phyloP scores from a whole-genome alignment of 805 yeast genomes.

The Candida golubevii region DNA sequence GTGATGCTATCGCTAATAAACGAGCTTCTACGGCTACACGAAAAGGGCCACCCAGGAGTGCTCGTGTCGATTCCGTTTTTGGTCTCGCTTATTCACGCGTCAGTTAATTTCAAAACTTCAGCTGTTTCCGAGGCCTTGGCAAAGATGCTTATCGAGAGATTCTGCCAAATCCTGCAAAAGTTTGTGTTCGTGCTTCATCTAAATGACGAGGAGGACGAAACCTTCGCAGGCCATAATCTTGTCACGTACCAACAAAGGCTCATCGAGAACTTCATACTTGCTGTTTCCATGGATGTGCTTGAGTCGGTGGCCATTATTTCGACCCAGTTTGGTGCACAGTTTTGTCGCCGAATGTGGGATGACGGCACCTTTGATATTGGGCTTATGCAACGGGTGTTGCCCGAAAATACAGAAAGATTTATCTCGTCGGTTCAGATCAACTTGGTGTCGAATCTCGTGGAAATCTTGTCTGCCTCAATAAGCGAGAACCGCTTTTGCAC shows the following conservation, averaged over 20 bases:
- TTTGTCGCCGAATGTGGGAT: constrained; percentile 20
- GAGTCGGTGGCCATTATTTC: constrained; percentile 40
- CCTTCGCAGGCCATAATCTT: constrained; percentile 25
- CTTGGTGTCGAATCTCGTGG: constrained; percentile 49
- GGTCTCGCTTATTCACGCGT: constrained; percentile 51
- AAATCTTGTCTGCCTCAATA: constrained; percentile 45
- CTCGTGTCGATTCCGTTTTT: constrained; percentile 55
- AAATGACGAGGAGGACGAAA: constrained; percentile 23
- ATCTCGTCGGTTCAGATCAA: constrained; percentile 40
- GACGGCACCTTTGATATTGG: constrained; percentile 28
- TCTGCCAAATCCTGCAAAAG: constrained; percentile 17
- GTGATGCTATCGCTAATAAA: constrained; percentile 23
- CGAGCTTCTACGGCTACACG: constrained; percentile 23
- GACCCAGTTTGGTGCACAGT: constrained; percentile 21
- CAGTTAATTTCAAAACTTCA: constrained; percentile 56
- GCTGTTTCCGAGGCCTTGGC: constrained; percentile 45
- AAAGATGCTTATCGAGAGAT: constrained; percentile 11
- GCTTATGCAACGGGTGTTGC: constrained; percentile 38
- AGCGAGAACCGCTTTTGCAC: constrained; percentile 9
- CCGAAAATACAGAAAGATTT: constrained; percentile 45
- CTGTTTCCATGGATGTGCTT: constrained; percentile 52
- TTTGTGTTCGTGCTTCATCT: constrained; percentile 24
- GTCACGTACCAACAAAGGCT: constrained; percentile 30
- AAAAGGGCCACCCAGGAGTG: constrained; percentile 9
- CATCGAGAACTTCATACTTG: constrained; percentile 49